phyloP scores from a whole-genome alignment of 2,329 filamentous ascomycete species.

The Fusarium kyushuense region DNA sequence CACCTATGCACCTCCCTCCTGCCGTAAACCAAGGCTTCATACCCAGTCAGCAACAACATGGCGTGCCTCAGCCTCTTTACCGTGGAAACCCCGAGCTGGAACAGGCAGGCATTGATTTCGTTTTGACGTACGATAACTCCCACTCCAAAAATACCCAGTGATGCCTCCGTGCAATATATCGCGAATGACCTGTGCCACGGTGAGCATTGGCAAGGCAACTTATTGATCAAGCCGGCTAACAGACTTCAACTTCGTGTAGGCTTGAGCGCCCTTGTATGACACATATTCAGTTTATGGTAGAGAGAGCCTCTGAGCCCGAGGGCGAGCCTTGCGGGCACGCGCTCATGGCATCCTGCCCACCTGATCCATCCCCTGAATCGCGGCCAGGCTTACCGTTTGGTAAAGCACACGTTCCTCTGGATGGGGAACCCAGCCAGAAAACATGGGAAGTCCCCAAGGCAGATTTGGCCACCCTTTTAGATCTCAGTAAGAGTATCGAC shows the following conservation, averaged over 20 bases:
- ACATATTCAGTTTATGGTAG: slow-evolving; percentile 84
- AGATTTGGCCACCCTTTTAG: slow-evolving; percentile 83
- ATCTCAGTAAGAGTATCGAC: slow-evolving; percentile 84
- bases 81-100: slow-evolving; percentile 74
- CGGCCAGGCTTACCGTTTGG: slow-evolving; percentile 67
- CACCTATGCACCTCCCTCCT: slow-evolving; percentile 45
- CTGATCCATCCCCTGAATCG: slow-evolving; percentile 68
- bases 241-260: slow-evolving; percentile 64
- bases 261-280: slow-evolving; percentile 95
- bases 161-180: slow-evolving; percentile 66
- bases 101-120: slow-evolving; percentile 88
- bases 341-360: slow-evolving; percentile 91
- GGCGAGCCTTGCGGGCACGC: slow-evolving; percentile 86
- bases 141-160: slow-evolving; percentile 73
- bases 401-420: slow-evolving; percentile 54
- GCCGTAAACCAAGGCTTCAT: slow-evolving; percentile 44
- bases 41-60: slow-evolving; percentile 50
- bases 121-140: slow-evolving; percentile 82
- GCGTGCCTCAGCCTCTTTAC: slow-evolving; percentile 40
- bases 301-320: slow-evolving; percentile 68
- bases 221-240: slow-evolving; percentile 57
- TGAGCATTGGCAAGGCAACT: slow-evolving; percentile 38
- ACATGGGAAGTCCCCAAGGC: slow-evolving; percentile 83
- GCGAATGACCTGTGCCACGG: slow-evolving; percentile 35
- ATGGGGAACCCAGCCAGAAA: slow-evolving; percentile 65